Evolutionary conservation across 176 grass and related monocot species (phyloP), one percentile per base, ranked within the genome.

Genomic region (Oryza rufipogon): DNA sequence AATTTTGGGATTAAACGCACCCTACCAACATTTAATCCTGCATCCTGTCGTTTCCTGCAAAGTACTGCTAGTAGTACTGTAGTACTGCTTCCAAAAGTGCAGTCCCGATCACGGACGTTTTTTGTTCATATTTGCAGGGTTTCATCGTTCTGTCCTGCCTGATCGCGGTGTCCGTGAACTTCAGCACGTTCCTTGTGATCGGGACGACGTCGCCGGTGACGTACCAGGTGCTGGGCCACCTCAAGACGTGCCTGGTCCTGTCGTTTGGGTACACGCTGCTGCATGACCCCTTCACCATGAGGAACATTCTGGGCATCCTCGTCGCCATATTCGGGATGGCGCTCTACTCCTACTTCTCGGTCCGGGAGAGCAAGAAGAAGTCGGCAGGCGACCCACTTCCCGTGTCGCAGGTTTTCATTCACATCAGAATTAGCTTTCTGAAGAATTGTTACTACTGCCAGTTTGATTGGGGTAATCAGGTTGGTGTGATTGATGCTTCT

Each of bases 81-180:
- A 44, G 6, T 46, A 17, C 25, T 39, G 6, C 38, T 0, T 60
- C n/a, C 44, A 38, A 11, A 6, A 6, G 3, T 16, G 42, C 3
- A 14, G 52, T 19, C 38, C 46, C 20, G 12, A 34, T 8, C 51
- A 71, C 54, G 25, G 19, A 61, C 26, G 52, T 2, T 51, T 48
- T 84, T n/a, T 9, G 39, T 19, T 20, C 7, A n/a, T 20, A 0
- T 60, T 23, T 79, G 71, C 71, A 97, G 94, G 92, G 80, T 15
- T 97, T 97, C 69, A 97, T 97, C 64, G n/a, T 97, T 5, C 82
- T 97, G 70, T 97, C 94, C 25, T 97, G 94, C 60, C 83, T 94
- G 88, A 97, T 97, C 45, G 90, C 94, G 15, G 94, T 97, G 67
- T 97, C 92, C 1, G 94, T 97, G 51, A 97, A 97, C 92, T 97